These are phyloP conservation scores for Fusarium zealandicum DNA, from an alignment of 2,329 filamentous ascomycete species.

Conservation along the genomic window DNA sequence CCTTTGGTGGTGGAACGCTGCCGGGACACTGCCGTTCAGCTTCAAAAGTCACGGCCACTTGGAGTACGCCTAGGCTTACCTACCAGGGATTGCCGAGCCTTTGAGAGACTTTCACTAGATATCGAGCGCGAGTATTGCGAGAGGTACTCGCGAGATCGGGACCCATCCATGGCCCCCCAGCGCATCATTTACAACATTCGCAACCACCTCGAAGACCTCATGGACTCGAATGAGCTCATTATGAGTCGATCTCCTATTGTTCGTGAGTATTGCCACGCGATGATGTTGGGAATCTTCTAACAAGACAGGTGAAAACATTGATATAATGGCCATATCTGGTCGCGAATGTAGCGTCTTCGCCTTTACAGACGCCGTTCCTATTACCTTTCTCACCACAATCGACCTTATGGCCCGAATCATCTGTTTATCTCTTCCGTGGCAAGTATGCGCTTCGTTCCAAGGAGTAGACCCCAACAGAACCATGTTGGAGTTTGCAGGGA, in stretches of 20 bases:
- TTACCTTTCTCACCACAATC: conserved; percentile 26
- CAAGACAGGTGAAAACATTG: conserved; percentile 36
- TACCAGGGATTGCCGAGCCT: neutral
- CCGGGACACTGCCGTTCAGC: conserved; percentile 19
- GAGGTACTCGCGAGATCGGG: conserved; percentile 4
- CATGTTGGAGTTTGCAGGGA: neutral
- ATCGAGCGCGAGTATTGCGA: conserved; percentile 35
- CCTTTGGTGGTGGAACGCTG: conserved; percentile 38
- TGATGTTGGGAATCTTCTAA: neutral
- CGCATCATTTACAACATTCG: conserved; percentile 39
- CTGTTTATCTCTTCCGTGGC: conserved; percentile 20
- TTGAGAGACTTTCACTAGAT: conserved; percentile 35
- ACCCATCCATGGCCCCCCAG: conserved; percentile 31
- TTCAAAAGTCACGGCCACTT: conserved; percentile 24
- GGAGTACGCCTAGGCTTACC: neutral
- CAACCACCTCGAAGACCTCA: conserved; percentile 40
- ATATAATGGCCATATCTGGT: conserved; percentile 32
- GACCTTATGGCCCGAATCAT: conserved; percentile 18
- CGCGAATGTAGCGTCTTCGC: conserved; percentile 30
- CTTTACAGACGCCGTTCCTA: conserved; percentile 28
- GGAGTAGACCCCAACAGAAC: neutral
- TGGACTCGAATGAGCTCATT: conserved; percentile 31
- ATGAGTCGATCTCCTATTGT: conserved; percentile 28
- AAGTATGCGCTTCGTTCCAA: conserved; percentile 30
- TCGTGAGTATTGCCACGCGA: conserved; percentile 25